A percentile compares a stretch with the other conserved stretches of the same genome.
Conservation (phyloP, 768 basidiomycete genomes). For the Cubamyces sp. region DNA sequence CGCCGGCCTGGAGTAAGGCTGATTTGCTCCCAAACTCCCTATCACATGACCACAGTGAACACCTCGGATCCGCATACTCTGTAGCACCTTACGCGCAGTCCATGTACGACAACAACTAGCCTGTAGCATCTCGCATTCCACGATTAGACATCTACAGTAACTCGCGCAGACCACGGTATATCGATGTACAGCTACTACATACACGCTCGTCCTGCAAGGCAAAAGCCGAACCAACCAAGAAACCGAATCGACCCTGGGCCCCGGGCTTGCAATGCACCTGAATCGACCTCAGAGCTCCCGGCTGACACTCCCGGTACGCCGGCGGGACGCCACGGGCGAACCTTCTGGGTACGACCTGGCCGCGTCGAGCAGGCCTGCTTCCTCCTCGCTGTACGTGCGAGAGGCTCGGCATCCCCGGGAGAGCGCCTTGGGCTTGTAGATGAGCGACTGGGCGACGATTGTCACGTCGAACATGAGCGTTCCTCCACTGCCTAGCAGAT, state of each 20-base stretch:
- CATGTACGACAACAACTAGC: not conserved
- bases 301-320: constrained; percentile 27
- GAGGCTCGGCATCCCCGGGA: constrained; percentile 28
- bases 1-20: constrained; percentile 62
- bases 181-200: constrained; percentile 14
- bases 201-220: not conserved
- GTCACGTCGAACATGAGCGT: constrained; percentile 93
- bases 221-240: not conserved
- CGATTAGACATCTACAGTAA: constrained; percentile 19
- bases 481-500: constrained; percentile 89
- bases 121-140: constrained; percentile 14
- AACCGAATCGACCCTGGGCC: not conserved
- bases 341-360: constrained; percentile 29
- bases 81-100: not conserved
- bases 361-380: constrained; percentile 36
- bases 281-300: not conserved
- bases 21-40: not conserved
- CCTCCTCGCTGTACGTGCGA: constrained; percentile 31
- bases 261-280: not conserved
- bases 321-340: constrained; percentile 25
- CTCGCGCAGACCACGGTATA: constrained; percentile 3
- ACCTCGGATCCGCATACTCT: no score
- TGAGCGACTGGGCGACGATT: constrained; percentile 82
- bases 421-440: constrained; percentile 58
- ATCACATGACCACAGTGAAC: not conserved